Conservation (phyloP, 2,329 filamentous ascomycete species). For the Fusarium paranaense region DNA sequence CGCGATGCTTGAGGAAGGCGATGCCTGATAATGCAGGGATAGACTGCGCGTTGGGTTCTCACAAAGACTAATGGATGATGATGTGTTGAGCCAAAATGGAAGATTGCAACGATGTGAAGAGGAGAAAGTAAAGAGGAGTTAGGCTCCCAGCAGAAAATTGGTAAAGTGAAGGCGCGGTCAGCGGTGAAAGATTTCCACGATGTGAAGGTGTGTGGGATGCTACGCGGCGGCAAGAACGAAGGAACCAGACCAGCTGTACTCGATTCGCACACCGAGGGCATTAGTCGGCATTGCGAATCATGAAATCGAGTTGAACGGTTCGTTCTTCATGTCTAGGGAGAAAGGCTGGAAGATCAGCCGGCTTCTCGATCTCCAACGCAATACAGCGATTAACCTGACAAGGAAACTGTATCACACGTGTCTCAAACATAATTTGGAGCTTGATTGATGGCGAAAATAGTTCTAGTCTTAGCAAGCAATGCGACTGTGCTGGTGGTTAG, state of each 20-base stretch:
- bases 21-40: not conserved
- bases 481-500: not conserved
- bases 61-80: not conserved
- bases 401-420: not conserved
- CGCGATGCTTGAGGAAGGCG: not conserved
- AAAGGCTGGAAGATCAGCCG: constrained; percentile 51
- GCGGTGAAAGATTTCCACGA: not conserved
- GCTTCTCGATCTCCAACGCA: constrained; percentile 35
- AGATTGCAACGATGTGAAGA: not conserved
- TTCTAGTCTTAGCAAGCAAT: not conserved
- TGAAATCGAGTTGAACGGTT: not conserved
- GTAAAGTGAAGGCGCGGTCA: not conserved
- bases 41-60: not conserved
- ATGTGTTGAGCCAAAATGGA: not conserved
- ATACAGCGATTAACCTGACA: not conserved
- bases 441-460: accelerated
- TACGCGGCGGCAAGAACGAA: not conserved
- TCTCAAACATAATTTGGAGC: not conserved
- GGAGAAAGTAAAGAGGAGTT: not conserved
- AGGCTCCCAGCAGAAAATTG: not conserved
- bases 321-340: constrained; percentile 57
- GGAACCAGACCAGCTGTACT: not conserved
- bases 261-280: not conserved
- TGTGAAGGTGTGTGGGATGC: not conserved
- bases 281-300: not conserved